phyloP scores from a whole-genome alignment of 75 land plant species.

The Adiantum capillusveneris region DNA sequence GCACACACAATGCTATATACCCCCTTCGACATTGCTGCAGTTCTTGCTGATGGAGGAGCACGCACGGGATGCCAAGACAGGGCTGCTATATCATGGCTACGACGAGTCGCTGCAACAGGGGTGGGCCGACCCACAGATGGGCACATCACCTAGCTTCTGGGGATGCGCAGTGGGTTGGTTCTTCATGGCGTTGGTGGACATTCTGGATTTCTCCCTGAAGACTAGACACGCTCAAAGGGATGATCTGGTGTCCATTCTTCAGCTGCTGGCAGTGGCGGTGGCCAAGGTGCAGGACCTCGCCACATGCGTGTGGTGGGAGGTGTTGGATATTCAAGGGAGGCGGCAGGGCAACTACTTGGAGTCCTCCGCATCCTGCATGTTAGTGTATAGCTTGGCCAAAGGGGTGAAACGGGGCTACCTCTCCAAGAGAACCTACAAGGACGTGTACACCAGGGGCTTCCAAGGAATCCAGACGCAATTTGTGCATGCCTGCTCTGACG shows the following conservation, averaged over 20 bases:
- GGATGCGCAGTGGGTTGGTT: slow-evolving; percentile 22
- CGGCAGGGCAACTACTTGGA: slow-evolving; percentile 15
- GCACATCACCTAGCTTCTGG: slow-evolving; percentile 24
- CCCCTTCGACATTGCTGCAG: slow-evolving; percentile 29
- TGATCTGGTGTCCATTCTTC: slow-evolving; percentile 10
- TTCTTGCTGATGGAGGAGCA: slow-evolving; percentile 17
- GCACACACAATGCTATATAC: too few relatives aligned
- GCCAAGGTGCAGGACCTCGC: slow-evolving; percentile 14
- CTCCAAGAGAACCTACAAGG: not conserved
- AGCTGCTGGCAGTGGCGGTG: slow-evolving; percentile 8
- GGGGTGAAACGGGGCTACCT: slow-evolving; percentile 18
- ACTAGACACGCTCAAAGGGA: slow-evolving; percentile 11
- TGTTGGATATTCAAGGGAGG: slow-evolving; percentile 12
- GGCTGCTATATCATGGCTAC: slow-evolving; percentile 28
- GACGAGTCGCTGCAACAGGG: slow-evolving; percentile 15
- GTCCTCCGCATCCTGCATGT: slow-evolving; percentile 22
- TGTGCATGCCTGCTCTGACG: slow-evolving; percentile 1
- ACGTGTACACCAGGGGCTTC: slow-evolving; percentile 1
- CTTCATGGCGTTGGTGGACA: slow-evolving; percentile 18
- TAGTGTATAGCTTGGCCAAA: slow-evolving; percentile 14
- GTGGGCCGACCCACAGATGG: slow-evolving; percentile 21
- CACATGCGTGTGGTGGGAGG: slow-evolving; percentile 27
- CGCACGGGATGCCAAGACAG: slow-evolving; percentile 12
- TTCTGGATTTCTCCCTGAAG: slow-evolving; percentile 19
- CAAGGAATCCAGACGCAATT: slow-evolving; percentile 10